These are phyloP conservation scores for Carex pumila DNA, from an alignment of 176 grass and related monocot species.

Conservation along the genomic window DNA sequence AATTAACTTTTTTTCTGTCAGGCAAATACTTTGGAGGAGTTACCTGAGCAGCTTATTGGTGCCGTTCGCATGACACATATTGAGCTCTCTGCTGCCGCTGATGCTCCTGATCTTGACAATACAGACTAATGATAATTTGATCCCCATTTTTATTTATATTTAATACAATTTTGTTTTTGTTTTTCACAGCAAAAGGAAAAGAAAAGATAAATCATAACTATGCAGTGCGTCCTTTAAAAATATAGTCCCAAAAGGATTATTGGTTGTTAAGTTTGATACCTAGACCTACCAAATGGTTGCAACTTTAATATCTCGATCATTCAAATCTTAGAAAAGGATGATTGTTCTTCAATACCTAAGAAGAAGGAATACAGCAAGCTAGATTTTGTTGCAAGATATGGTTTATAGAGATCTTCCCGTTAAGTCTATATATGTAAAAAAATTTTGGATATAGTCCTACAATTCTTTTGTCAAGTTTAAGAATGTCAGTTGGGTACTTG, in stretches of 20 bases:
- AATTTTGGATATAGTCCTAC: neutral
- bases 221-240: neutral
- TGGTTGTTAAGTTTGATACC: neutral
- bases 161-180: neutral
- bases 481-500: neutral
- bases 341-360: neutral
- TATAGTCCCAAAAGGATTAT: neutral
- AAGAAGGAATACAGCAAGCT: neutral
- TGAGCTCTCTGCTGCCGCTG: constrained; percentile 54
- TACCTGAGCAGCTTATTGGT: constrained; percentile 78
- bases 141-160: neutral
- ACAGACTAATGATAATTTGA: constrained; percentile 24
- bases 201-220: neutral
- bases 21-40: constrained; percentile 77
- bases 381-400: neutral
- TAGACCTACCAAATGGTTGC: neutral
- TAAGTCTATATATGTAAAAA: neutral
- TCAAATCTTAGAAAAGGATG: neutral
- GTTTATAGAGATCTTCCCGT: neutral
- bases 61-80: constrained; percentile 65
- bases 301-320: neutral
- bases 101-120: constrained; percentile 32
- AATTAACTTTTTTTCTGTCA: constrained; percentile 18
- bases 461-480: constrained; percentile 10
- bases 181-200: neutral